Conservation (phyloP, 176 grass and related monocot genomes). For the Oryza officinalis region DNA sequence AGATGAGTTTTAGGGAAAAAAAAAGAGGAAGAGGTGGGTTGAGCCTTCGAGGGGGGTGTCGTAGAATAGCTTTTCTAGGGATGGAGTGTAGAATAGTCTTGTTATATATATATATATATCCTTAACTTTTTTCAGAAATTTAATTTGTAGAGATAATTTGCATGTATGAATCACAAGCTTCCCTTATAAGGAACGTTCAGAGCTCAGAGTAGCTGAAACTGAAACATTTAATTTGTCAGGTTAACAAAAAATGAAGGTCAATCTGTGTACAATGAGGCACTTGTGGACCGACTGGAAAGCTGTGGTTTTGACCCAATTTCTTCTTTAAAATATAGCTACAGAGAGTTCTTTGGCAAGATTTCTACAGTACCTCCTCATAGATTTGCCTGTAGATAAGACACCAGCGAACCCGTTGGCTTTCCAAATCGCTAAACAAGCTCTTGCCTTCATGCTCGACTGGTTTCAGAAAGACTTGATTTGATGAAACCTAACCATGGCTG, state of each 20-base stretch:
- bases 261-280: background rate
- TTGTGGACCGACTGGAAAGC: background rate
- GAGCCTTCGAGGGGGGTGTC: too few relatives aligned
- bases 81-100: too few relatives aligned
- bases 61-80: too few relatives aligned
- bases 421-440: slow-evolving; percentile 6
- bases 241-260: too few relatives aligned
- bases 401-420: slow-evolving; percentile 20
- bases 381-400: slow-evolving; percentile 37
- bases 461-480: slow-evolving; percentile 32
- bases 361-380: background rate
- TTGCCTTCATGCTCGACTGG: slow-evolving; percentile 33
- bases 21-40: too few relatives aligned
- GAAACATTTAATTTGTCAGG: too few relatives aligned
- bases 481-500: background rate
- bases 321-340: too few relatives aligned
- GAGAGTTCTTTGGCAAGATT: too few relatives aligned
- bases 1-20: too few relatives aligned
- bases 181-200: background rate
- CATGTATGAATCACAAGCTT: too few relatives aligned
- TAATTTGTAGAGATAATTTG: background rate
- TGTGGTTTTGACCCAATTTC: background rate
- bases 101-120: too few relatives aligned
- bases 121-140: too few relatives aligned
- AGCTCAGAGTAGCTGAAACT: background rate